Conservation (phyloP, 2,329 filamentous ascomycete species). For the Apiospora sp. region DNA sequence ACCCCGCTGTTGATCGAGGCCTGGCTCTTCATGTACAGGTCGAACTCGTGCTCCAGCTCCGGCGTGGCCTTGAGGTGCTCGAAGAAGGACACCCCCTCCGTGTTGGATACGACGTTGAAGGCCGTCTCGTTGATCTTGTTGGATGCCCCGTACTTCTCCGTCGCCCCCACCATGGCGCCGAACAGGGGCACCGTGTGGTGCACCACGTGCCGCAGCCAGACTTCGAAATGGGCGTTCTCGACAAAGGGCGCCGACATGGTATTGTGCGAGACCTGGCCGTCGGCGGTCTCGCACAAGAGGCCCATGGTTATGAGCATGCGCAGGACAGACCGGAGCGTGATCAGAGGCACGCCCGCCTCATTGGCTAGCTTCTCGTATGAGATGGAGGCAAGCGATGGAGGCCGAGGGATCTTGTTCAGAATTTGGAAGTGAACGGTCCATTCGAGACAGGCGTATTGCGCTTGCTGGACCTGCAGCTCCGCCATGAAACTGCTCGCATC, state of each 20-base stretch:
- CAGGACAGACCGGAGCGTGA: constrained; percentile 29
- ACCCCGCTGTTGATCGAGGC: constrained; percentile 36
- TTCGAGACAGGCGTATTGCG: constrained; percentile 19
- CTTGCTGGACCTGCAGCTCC: constrained; percentile 23
- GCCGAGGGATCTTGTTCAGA: not conserved
- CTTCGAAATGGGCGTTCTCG: constrained; percentile 31
- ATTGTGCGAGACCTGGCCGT: constrained; percentile 39
- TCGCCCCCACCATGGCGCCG: constrained; percentile 1
- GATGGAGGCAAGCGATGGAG: no score
- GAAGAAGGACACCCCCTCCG: constrained; percentile 39
- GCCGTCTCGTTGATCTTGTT: constrained; percentile 27
- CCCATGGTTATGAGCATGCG: constrained; percentile 44
- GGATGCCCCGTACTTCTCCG: not conserved
- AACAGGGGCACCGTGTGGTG: constrained; percentile 12
- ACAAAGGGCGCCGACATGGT: constrained; percentile 38
- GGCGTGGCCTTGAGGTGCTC: constrained; percentile 34
- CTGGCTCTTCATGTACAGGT: constrained; percentile 40
- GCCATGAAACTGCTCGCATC: constrained; percentile 24
- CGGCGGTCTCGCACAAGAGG: constrained; percentile 40
- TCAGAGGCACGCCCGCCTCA: constrained; percentile 25
- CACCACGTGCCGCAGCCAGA: constrained; percentile 39
- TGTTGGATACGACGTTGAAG: constrained; percentile 31
- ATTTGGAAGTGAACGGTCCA: constrained; percentile 10
- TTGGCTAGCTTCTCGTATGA: constrained; percentile 23
- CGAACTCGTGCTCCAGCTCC: constrained; percentile 36